These are phyloP conservation scores for Cubamyces lactineus DNA, from an alignment of 768 basidiomycete species.

Conservation along the genomic window DNA sequence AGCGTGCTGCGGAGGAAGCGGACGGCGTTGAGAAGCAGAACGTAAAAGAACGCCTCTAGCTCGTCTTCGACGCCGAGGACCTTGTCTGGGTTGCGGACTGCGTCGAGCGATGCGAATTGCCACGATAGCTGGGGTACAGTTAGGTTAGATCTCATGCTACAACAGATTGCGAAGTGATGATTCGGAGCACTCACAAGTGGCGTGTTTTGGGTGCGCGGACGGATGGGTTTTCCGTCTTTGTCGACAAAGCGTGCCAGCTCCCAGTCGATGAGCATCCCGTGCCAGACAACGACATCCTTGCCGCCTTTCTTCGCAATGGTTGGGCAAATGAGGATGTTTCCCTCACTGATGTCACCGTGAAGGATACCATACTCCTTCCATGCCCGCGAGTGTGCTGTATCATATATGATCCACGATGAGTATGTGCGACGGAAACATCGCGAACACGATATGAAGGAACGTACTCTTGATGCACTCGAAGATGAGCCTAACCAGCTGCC, in stretches of 20 bases:
- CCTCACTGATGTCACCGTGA: constrained; percentile 8
- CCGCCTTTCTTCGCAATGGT: background rate
- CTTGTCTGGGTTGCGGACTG: background rate
- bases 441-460: background rate
- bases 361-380: background rate
- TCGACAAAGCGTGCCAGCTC: background rate
- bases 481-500: background rate
- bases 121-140: background rate
- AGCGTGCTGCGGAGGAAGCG: background rate
- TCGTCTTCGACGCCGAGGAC: background rate
- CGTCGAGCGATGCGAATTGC: background rate
- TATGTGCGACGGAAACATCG: background rate
- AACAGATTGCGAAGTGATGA: too few relatives aligned
- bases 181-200: background rate
- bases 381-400: constrained; percentile 4
- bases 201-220: background rate
- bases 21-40: background rate
- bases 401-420: background rate
- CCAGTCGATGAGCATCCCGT: constrained; percentile 5
- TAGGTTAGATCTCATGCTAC: background rate
- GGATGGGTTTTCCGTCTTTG: background rate
- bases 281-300: background rate
- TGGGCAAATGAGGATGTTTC: constrained; percentile 9
- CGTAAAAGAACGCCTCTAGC: constrained; percentile 4
- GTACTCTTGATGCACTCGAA: background rate